These are phyloP conservation scores for Metschnikowia kofuensis DNA, from an alignment of 805 yeast genomes.

Conservation along the genomic window DNA sequence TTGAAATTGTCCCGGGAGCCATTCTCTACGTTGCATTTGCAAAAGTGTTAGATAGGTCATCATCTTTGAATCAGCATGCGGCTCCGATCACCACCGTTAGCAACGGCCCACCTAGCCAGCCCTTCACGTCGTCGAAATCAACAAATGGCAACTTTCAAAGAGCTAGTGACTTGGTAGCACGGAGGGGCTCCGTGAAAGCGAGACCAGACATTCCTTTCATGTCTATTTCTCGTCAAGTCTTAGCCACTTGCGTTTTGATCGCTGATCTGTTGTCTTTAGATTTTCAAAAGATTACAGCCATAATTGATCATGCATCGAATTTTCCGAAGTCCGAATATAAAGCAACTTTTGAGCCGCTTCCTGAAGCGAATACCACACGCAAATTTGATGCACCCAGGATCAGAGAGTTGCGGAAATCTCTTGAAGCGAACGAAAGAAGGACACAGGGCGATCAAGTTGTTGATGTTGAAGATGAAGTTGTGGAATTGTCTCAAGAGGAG, in stretches of 20 bases:
- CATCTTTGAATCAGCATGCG: neutral
- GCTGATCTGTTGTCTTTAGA: slow-evolving; percentile 21
- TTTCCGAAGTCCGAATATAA: slow-evolving; percentile 47
- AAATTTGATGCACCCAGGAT: slow-evolving; percentile 85
- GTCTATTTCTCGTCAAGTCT: slow-evolving; percentile 6
- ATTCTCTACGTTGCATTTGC: slow-evolving; percentile 84
- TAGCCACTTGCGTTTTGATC: slow-evolving; percentile 6
- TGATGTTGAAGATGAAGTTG: slow-evolving; percentile 4
- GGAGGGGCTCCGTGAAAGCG: neutral
- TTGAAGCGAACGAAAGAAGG: slow-evolving; percentile 33
- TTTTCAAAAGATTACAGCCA: slow-evolving; percentile 39
- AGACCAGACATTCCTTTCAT: neutral
- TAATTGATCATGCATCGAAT: slow-evolving; percentile 37
- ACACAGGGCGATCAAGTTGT: slow-evolving; percentile 1
- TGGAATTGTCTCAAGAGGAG: slow-evolving; percentile 55
- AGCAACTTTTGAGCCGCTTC: slow-evolving; percentile 67
- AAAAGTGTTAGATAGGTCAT: slow-evolving; percentile 45
- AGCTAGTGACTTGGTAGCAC: neutral
- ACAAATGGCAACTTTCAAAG: neutral
- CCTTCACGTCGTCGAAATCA: neutral
- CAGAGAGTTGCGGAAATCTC: slow-evolving; percentile 74
- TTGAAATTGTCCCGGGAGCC: slow-evolving; percentile 76
- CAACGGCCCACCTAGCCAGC: neutral
- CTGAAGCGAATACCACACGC: slow-evolving; percentile 65
- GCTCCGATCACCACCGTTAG: neutral